These are phyloP conservation scores for Toxoplasma gondii DNA, from an alignment of 169 alveolate genomes.

Conservation along the genomic window DNA sequence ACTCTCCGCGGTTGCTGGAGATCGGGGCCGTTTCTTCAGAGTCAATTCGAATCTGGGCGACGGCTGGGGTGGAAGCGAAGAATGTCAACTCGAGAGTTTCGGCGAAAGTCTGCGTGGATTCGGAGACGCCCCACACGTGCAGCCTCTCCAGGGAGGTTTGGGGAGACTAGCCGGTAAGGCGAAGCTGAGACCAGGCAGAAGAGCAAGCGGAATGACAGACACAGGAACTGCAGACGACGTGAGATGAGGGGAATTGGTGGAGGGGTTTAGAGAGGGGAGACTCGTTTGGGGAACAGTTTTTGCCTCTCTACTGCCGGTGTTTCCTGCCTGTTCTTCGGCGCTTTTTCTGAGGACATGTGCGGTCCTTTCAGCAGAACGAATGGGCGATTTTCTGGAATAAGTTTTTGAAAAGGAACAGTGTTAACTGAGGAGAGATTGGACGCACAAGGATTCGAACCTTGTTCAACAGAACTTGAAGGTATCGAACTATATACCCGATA, in stretches of 20 bases:
- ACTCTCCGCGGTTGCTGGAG: background rate
- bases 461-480: too few species aligned
- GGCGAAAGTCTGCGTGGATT: background rate
- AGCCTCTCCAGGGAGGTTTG: slow-evolving; percentile 1
- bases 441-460: too few species aligned
- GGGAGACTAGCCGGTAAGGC: background rate
- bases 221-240: background rate
- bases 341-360: too few species aligned
- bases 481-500: too few species aligned
- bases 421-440: too few species aligned
- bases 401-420: too few species aligned
- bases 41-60: background rate
- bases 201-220: background rate
- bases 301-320: background rate
- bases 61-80: slow-evolving; percentile 5
- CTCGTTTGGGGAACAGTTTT: background rate
- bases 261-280: background rate
- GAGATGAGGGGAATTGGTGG: background rate
- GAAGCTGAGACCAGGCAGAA: background rate
- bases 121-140: background rate
- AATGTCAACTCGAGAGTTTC: background rate
- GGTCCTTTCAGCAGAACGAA: too few species aligned
- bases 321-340: background rate
- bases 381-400: too few species aligned
- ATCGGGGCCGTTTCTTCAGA: background rate